Evolutionary conservation across 352 stramenopile species (phyloP), one percentile per base, ranked within the genome.

Genomic region (Phytophthora fragariae): DNA sequence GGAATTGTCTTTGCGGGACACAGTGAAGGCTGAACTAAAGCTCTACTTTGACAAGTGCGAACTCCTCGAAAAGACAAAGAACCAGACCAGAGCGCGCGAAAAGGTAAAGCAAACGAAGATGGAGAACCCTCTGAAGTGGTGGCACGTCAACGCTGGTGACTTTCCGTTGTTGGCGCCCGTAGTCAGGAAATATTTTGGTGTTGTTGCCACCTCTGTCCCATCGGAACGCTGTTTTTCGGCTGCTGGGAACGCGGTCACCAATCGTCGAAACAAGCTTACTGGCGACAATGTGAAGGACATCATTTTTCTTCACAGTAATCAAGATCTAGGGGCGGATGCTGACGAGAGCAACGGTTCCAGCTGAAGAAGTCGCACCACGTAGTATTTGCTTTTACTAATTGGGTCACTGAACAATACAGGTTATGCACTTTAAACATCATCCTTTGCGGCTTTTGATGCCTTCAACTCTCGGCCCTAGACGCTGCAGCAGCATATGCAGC

Each of bases 221-320:
- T 65, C 56, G 1, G 64, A 71, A 46, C 64, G 64, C 21, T 71
- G 46, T 12, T 71, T 65, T 65, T 71, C 64, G 8, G 60, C 33
- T 57, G 35, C 46, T 65, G 64, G 64, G 9, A 71, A 71, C 47
- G 29, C 27, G 9, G 46, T 62, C 14, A 69, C 62, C 1, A 44
- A 39, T 57, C 52, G 62, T 5, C 41, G 53, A 11, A 69, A 62
- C 39, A 57, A n/a, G 19, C 27, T 62, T 2, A 50, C 62, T 31
- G 62, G 62, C n/a, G 10, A 17, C 14, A 69, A 62, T n/a, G 53
- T 57, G 11, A 56, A 41, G 17, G 62, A 69, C 15, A 62, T 69
- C 27, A 59, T 69, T 39, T 69, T 69, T 21, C 33, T 69, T 21
- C 62, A 62, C 10, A 57, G 57, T 14, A 62, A 62, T 39, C 35